Percentiles rank a stretch among this genome's conserved stretches.
Evolutionary conservation across 208 protist species (phyloP).

Genomic region (Phytomonas serpens): DNA sequence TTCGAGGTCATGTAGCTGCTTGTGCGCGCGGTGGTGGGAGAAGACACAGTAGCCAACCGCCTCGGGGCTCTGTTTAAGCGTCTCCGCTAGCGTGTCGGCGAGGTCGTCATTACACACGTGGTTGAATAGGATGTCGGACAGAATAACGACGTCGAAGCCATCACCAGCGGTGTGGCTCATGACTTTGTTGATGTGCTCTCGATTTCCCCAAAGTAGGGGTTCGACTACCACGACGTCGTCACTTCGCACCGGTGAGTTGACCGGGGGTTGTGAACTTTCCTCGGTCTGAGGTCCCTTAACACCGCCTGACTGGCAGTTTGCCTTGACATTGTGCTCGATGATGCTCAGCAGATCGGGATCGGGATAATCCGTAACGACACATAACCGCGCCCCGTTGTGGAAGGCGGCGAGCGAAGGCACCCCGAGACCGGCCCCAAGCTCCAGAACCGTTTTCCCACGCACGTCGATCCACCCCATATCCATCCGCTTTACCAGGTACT

Average conservation of each 20-base stretch:
- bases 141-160: slow-evolving; percentile 75
- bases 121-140: slow-evolving; percentile 91
- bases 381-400: slow-evolving; percentile 53
- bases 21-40: slow-evolving; percentile 82
- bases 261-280: too few relatives aligned
- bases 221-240: slow-evolving; percentile 20
- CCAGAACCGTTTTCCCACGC: slow-evolving; percentile 57
- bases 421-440: slow-evolving; percentile 83
- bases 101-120: slow-evolving; percentile 87
- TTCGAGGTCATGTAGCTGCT: slow-evolving; percentile 72
- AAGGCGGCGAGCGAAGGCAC: slow-evolving; percentile 66
- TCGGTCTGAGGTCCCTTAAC: neutral
- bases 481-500: slow-evolving; percentile 85
- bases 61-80: slow-evolving; percentile 27
- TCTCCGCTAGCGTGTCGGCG: slow-evolving; percentile 43
- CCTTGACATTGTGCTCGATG: slow-evolving; percentile 57
- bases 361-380: slow-evolving; percentile 81
- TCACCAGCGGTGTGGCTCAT: slow-evolving; percentile 33
- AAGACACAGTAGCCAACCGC: slow-evolving; percentile 85
- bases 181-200: slow-evolving; percentile 54
- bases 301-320: slow-evolving; percentile 42
- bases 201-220: slow-evolving; percentile 79
- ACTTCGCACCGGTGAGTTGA: too few relatives aligned
- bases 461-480: slow-evolving; percentile 66
- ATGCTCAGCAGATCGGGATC: slow-evolving; percentile 70